Percentiles rank a stretch among this genome's conserved stretches.
Evolutionary conservation across 352 stramenopile species (phyloP).

Genomic region (Peronosclerospora sorghi): DNA sequence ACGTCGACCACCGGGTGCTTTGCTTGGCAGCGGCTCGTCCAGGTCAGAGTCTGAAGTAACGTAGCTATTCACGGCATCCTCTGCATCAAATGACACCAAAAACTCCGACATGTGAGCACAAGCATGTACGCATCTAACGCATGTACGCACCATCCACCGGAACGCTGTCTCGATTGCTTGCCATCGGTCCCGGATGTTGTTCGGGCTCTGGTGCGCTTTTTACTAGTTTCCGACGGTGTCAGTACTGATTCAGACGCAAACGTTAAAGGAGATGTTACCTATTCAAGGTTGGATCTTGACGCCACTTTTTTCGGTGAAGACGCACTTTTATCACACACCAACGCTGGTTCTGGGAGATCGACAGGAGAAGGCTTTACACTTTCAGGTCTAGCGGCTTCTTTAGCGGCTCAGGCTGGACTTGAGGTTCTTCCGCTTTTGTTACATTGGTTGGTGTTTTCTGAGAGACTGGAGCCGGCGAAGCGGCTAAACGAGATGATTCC

Average conservation of each 20-base stretch:
- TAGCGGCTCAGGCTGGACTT: too few species aligned
- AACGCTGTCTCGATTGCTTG: background rate
- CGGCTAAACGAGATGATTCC: too few species aligned
- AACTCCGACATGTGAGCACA: background rate
- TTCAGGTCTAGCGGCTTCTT: too few species aligned
- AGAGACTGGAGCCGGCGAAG: too few species aligned
- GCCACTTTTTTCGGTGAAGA: background rate
- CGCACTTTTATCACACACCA: too few species aligned
- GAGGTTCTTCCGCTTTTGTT: too few species aligned
- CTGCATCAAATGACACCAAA: conserved; percentile 1
- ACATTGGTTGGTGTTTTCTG: too few species aligned
- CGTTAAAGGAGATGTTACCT: background rate
- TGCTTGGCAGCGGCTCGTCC: conserved; percentile 12
- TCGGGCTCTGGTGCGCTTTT: conserved; percentile 19
- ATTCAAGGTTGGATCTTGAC: conserved; percentile 1
- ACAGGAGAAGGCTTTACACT: too few species aligned
- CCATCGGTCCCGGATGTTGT: background rate
- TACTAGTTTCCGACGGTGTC: conserved; percentile 9
- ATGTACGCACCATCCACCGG: conserved; percentile 12
- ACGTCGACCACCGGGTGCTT: conserved; percentile 5
- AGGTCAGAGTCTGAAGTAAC: conserved; percentile 14
- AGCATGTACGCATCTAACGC: background rate
- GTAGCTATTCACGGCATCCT: conserved; percentile 4
- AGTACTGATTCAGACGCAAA: background rate
- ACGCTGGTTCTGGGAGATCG: too few species aligned